phyloP scores from a whole-genome alignment of 1,139 yeast genomes.

The Kodamaea plutei region DNA sequence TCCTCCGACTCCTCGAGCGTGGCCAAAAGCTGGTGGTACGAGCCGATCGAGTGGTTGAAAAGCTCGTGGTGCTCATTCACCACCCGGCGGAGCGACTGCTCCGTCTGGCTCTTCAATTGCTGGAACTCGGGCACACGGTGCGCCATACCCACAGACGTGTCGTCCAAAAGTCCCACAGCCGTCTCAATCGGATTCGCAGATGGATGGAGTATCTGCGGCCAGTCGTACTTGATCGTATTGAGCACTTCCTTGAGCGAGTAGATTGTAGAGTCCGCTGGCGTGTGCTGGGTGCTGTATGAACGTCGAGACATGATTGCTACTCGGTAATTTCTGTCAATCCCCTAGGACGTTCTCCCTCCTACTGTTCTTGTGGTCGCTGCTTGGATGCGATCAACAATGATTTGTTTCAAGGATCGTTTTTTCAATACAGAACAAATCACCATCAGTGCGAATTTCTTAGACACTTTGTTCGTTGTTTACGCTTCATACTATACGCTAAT shows the following conservation, averaged over 20 bases:
- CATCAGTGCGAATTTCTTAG: too few relatives aligned
- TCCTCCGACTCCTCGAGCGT: constrained; percentile 56
- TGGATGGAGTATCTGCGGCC: constrained; percentile 34
- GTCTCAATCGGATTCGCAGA: constrained; percentile 76
- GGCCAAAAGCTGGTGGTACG: constrained; percentile 39
- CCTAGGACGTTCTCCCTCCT: background rate
- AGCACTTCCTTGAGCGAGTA: constrained; percentile 35
- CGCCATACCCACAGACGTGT: constrained; percentile 84
- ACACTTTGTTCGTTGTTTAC: too few relatives aligned
- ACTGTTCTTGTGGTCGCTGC: constrained; percentile 15
- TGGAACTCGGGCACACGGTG: constrained; percentile 60
- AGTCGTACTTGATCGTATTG: constrained; percentile 39
- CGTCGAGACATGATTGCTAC: constrained; percentile 4
- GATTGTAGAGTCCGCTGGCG: constrained; percentile 26
- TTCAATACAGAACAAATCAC: too few relatives aligned
- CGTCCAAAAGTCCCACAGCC: constrained; percentile 77
- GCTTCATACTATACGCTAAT: too few relatives aligned
- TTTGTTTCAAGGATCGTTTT: too few relatives aligned
- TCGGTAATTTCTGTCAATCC: background rate
- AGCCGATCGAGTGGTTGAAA: constrained; percentile 61
- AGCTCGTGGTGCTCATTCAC: constrained; percentile 83
- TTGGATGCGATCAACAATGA: too few relatives aligned
- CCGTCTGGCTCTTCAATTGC: constrained; percentile 51
- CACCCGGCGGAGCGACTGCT: constrained; percentile 56
- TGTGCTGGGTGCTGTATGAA: constrained; percentile 2